Evolutionary conservation across 2,329 filamentous ascomycete species (phyloP), one percentile per base, ranked within the genome.

Genomic region (Aspergillus vadensis): DNA sequence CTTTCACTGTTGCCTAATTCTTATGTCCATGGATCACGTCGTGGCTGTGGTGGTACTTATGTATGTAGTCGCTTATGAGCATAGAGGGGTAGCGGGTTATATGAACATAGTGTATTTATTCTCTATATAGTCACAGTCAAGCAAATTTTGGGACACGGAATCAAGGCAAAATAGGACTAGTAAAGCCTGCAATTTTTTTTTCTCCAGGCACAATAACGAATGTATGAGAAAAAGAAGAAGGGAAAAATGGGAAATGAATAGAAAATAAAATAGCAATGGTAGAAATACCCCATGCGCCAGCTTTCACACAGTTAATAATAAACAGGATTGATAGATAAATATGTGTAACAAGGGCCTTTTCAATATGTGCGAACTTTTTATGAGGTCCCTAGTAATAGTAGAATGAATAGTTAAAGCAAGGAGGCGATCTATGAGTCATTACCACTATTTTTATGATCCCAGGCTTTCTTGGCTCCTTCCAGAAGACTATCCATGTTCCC

Each of bases 401-500:
- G 30, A 30, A 30, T 14, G 30, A 17, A 50, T 36, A n/a, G n/a
- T n/a, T n/a, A 36, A 57, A 36, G 50, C 5, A 55, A 60, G 59
- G 62, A 43, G n/a, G 30, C n/a, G 30, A 55, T 64, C 61, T 67
- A 77, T 55, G 70, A 75, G 60, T 80, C 79, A 70, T 82, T 78
- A 53, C 79, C 75, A 23, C 82, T 68, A 64, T 74, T 79, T 67
- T 80, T 82, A 60, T 78, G 77, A 14, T 80, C 77, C 74, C 76
- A 78, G 39, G 80, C 81, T 55, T 77, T 76, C 66, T 79, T 80
- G 23, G 88, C 88, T 15, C 83, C 81, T 49, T 82, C 81, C 43
- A 81, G 69, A 44, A 91, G 72, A 1, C 73, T 72, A 1, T 88
- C 86, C 63, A 89, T 73, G 65, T 88, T 85, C 1, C 88, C 88